phyloP scores from a whole-genome alignment of 768 basidiomycete species.

The Crepidotus variabilis region DNA sequence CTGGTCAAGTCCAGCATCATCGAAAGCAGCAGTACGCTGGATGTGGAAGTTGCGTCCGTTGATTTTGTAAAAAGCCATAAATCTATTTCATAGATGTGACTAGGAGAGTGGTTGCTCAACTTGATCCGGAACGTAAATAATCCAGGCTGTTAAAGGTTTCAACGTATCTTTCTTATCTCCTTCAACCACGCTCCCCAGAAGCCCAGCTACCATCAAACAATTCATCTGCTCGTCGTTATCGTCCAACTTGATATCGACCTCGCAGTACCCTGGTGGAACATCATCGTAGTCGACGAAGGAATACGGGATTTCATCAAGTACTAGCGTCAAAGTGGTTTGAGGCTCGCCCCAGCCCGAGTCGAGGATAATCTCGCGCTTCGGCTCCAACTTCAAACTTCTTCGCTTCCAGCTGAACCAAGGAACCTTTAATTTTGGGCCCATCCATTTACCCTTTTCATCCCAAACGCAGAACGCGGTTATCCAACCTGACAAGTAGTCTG shows the following conservation, averaged over 20 bases:
- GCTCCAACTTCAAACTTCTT: too few species aligned
- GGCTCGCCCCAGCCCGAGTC: background rate
- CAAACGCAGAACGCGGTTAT: conserved; percentile 33
- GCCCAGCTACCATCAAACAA: conserved; percentile 20
- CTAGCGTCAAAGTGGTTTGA: too few species aligned
- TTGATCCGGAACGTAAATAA: background rate
- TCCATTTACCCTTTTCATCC: conserved; percentile 19
- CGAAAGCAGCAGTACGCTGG: too few species aligned
- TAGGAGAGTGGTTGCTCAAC: too few species aligned
- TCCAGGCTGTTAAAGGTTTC: conserved; percentile 10
- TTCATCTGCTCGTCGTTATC: conserved; percentile 17
- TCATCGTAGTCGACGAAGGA: conserved; percentile 1
- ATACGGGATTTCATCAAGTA: conserved; percentile 11
- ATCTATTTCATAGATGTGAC: too few species aligned
- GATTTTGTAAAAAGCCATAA: too few species aligned
- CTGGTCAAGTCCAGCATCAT: too few species aligned
- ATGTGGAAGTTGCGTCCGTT: too few species aligned
- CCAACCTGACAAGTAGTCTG: conserved; percentile 33
- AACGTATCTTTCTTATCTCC: conserved; percentile 12
- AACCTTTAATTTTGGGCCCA: background rate
- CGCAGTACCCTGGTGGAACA: conserved; percentile 14
- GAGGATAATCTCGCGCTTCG: too few species aligned
- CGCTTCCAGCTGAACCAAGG: background rate
- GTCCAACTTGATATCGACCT: conserved; percentile 18
- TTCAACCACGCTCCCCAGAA: conserved; percentile 11